These are phyloP conservation scores for Pythium scleroteichum DNA, from an alignment of 352 stramenopile species.

Conservation along the genomic window DNA sequence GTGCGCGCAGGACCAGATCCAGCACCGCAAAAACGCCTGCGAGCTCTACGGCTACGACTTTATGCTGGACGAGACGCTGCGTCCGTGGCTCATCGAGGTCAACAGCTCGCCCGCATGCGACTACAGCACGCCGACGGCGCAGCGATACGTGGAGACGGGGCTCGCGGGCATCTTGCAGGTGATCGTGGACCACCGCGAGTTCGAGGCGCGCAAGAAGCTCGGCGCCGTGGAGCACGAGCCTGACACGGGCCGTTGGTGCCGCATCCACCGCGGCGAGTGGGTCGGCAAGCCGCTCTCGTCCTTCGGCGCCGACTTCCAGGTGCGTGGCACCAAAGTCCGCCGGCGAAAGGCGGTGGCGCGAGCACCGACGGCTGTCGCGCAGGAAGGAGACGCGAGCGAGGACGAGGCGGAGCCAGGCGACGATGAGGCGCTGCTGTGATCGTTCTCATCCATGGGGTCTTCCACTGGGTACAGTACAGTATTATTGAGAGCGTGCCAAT, in stretches of 20 bases:
- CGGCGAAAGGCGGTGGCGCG: constrained; percentile 11
- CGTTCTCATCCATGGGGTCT: no score
- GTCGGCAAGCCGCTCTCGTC: constrained; percentile 67
- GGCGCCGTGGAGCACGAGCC: constrained; percentile 34
- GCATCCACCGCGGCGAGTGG: constrained; percentile 64
- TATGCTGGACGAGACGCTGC: constrained; percentile 88
- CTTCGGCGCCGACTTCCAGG: constrained; percentile 70
- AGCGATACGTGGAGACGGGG: constrained; percentile 85
- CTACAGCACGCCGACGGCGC: constrained; percentile 91
- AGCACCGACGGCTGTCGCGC: background rate
- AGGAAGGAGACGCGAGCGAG: background rate
- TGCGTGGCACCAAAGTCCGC: constrained; percentile 56
- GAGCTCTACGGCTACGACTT: constrained; percentile 95
- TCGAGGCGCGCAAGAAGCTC: constrained; percentile 50
- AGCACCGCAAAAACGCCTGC: constrained; percentile 89
- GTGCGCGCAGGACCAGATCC: constrained; percentile 87
- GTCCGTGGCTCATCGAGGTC: constrained; percentile 92
- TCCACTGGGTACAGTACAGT: no score
- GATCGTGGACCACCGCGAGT: constrained; percentile 85
- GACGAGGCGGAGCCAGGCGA: no score
- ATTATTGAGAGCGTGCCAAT: no score
- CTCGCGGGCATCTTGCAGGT: constrained; percentile 88
- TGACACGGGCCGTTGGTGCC: constrained; percentile 59
- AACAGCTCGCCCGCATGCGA: constrained; percentile 93
- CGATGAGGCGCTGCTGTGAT: no score